A percentile compares a stretch with the other conserved stretches of the same genome.
These are phyloP conservation scores for Cyberlindnera misumaiensis DNA, from an alignment of 805 yeast species.

Conservation along the genomic window DNA sequence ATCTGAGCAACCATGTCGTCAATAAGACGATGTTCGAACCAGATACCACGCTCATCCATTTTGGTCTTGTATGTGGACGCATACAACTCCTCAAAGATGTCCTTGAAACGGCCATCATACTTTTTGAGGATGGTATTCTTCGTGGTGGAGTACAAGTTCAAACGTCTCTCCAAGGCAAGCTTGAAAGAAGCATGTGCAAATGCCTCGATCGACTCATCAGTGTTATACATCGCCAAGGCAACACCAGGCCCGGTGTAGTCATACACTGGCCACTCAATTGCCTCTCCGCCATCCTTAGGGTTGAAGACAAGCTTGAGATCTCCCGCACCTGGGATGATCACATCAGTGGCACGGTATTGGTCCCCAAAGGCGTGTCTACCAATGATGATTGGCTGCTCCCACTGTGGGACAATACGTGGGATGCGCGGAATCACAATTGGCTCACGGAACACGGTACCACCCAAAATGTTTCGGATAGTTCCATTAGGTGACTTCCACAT, in stretches of 20 bases:
- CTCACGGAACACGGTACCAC: slow-evolving; percentile 96
- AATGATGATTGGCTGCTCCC: slow-evolving; percentile 94
- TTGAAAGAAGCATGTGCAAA: slow-evolving; percentile 93
- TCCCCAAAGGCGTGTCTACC: slow-evolving; percentile 98
- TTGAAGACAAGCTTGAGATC: slow-evolving; percentile 69
- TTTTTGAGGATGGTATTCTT: slow-evolving; percentile 91
- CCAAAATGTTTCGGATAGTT: slow-evolving; percentile 89
- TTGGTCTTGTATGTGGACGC: slow-evolving; percentile 57
- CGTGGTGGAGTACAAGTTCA: slow-evolving; percentile 82
- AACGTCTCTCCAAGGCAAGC: slow-evolving; percentile 69
- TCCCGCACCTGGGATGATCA: slow-evolving; percentile 75
- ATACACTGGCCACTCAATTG: slow-evolving; percentile 53
- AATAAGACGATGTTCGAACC: slow-evolving; percentile 94
- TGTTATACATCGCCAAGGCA: slow-evolving; percentile 91
- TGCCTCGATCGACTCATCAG: slow-evolving; percentile 82
- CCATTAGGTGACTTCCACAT: slow-evolving; percentile 99
- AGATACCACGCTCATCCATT: slow-evolving; percentile 77
- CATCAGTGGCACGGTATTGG: slow-evolving; percentile 90
- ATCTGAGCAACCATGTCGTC: slow-evolving; percentile 99
- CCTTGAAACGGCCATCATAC: slow-evolving; percentile 95
- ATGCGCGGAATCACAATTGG: slow-evolving; percentile 87
- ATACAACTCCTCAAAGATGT: slow-evolving; percentile 78
- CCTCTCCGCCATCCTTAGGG: slow-evolving; percentile 55
- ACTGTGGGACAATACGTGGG: slow-evolving; percentile 82
- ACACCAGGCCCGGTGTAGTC: slow-evolving; percentile 65